A percentile compares a stretch with the other conserved stretches of the same genome.
phyloP scores from a whole-genome alignment of 495 filamentous ascomycete genomes.

The Hyaloscypha bicolor region DNA sequence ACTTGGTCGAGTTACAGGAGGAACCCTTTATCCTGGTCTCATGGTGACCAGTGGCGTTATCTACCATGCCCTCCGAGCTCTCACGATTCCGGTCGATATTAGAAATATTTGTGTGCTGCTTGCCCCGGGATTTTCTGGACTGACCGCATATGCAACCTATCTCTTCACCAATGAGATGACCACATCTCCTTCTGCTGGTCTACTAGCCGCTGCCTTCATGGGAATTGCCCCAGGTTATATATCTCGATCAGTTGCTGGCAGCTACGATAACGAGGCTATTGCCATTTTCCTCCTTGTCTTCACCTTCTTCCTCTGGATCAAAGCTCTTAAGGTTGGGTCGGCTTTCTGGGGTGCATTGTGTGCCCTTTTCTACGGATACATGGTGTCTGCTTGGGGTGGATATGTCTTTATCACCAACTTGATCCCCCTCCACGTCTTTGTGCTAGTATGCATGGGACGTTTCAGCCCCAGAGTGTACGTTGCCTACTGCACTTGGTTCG shows the following conservation, averaged over 20 bases:
- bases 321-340: constrained; percentile 93
- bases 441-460: constrained; percentile 94
- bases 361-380: constrained; percentile 98
- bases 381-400: constrained; percentile 99
- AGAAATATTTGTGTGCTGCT: constrained; percentile 98
- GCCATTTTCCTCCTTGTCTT: constrained; percentile 98
- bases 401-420: constrained; percentile 99
- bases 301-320: constrained; percentile 99
- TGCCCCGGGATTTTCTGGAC: constrained; percentile 91
- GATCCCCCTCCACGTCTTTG: constrained; percentile 93
- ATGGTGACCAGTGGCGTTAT: constrained; percentile 99
- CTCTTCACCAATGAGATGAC: constrained; percentile 97
- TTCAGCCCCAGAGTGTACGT: constrained; percentile 95
- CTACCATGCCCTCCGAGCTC: constrained; percentile 89
- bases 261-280: constrained; percentile 99
- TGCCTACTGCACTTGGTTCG: constrained; percentile 97
- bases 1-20: constrained; percentile 96
- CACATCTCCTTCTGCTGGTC: constrained; percentile 85
- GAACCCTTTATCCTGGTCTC: constrained; percentile 95
- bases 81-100: constrained; percentile 96
- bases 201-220: constrained; percentile 95
- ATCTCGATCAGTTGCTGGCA: constrained; percentile 94
- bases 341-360: constrained; percentile 94
- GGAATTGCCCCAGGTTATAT: constrained; percentile 98
- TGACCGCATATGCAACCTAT: constrained; percentile 93